Base-by-base conservation (phyloP, 2,329 filamentous ascomycete genomes). In the Atkinsonella hypoxylon region DNA sequence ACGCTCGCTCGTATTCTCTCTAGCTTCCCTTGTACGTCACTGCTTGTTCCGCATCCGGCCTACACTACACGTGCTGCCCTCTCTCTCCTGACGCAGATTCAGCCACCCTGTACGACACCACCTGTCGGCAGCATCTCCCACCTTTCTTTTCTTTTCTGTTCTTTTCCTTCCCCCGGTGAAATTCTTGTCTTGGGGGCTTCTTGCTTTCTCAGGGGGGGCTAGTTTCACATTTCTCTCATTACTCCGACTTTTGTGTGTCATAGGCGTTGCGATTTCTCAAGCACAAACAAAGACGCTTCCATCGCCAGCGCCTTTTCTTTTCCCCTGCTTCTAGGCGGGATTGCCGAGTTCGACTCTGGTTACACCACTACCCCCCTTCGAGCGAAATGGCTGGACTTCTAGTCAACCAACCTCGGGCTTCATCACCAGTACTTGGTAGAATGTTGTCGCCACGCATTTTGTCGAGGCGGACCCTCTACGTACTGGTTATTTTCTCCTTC, bases 401-500 rank as follows among this genome's bases (percentile, higher is more conserved):
- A 26, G 53, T 54, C n/a, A 51, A 54, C 17, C 39, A 51, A 40
- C 17, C 40, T 18, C 34, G 45, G 38, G 15, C 48, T 3, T 51
- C 36, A 20, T 32, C 49, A 12, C 40, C 50, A 12, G 30, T 45
- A n/a, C 12, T 49, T 17, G 50, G 31, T 46, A 59, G 46, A 49
- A 49, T 56, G 51, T 47, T 50, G 13, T 38, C 56, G 36, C 43
- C 57, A 43, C 60, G 51, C 42, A 63, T 65, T 57, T 51, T 64
- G 15, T 60, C 62, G 6, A 58, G 61, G 32, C 66, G 62, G 49
- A 57, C 59, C 22, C 49, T 64, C 41, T 48, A 63, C 15, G 15
- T 67, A 15, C 30, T 58, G 51, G 53, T 66, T 43, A 52, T 61
- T 13, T 52, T 59, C 15, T 47, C 63, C 30, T 64, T 63, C 36